Conservation (phyloP, 805 yeast species). For the Danielia reshetovae region DNA sequence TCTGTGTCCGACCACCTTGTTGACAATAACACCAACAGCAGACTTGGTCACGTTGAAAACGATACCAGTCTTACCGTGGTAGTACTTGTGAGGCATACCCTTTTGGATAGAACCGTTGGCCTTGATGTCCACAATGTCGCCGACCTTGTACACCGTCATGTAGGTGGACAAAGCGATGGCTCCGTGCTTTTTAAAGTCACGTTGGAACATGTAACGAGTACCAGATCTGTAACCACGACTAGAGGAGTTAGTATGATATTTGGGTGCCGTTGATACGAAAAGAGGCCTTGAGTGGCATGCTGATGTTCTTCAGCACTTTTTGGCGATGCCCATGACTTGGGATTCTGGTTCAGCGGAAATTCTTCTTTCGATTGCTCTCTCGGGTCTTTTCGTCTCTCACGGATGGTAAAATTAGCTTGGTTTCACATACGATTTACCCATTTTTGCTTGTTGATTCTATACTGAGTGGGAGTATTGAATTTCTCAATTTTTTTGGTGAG, state of each 20-base stretch:
- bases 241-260: conserved; percentile 22
- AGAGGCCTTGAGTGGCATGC: too few relatives aligned
- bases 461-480: conserved; percentile 8
- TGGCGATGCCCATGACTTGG: too few relatives aligned
- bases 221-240: conserved; percentile 99
- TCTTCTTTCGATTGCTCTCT: conserved; percentile 2
- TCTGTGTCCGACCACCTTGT: conserved; percentile 99
- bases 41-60: conserved; percentile 98
- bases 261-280: too few relatives aligned
- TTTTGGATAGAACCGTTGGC: conserved; percentile 99
- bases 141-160: conserved; percentile 97
- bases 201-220: conserved; percentile 99
- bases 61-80: conserved; percentile 99
- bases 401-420: too few relatives aligned
- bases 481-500: conserved; percentile 9
- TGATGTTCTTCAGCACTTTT: too few relatives aligned
- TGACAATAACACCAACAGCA: conserved; percentile 95
- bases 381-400: too few relatives aligned
- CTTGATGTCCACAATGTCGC: conserved; percentile 99
- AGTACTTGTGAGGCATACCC: conserved; percentile 99
- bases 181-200: conserved; percentile 99
- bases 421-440: conserved; percentile 32
- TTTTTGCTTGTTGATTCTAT: conserved; percentile 13
- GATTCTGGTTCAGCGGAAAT: conserved; percentile 3
- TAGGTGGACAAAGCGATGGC: conserved; percentile 90